phyloP scores from a whole-genome alignment of 345 rosid genomes.

The Rubroshorea leprosula region DNA sequence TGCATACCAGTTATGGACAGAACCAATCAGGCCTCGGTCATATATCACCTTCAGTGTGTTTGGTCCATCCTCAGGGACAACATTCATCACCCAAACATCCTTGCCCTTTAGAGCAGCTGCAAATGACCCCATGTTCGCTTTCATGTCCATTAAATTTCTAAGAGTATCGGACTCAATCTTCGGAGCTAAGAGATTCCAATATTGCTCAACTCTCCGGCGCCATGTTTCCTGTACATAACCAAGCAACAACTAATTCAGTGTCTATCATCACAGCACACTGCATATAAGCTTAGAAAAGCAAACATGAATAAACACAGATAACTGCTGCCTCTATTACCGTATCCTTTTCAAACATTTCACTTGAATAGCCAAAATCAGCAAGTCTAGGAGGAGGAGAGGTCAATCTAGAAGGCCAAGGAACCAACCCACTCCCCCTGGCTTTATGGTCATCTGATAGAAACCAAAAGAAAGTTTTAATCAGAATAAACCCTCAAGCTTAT shows the following conservation, averaged over 20 bases:
- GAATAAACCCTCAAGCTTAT: not conserved
- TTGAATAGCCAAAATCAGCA: slow-evolving; percentile 84
- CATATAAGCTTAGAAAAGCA: slow-evolving; percentile 11
- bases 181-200: slow-evolving; percentile 76
- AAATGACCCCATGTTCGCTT: slow-evolving; percentile 86
- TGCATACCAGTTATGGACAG: slow-evolving; percentile 73
- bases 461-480: slow-evolving; percentile 13
- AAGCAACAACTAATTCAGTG: slow-evolving; percentile 16
- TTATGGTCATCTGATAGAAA: slow-evolving; percentile 58
- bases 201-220: slow-evolving; percentile 65
- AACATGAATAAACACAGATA: not conserved
- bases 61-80: slow-evolving; percentile 69
- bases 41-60: slow-evolving; percentile 78
- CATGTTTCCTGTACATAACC: slow-evolving; percentile 55
- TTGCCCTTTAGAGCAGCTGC: slow-evolving; percentile 83
- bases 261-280: not conserved
- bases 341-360: slow-evolving; percentile 76
- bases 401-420: slow-evolving; percentile 96
- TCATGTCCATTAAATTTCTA: slow-evolving; percentile 98
- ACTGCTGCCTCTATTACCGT: slow-evolving; percentile 37
- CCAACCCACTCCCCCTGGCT: slow-evolving; percentile 82
- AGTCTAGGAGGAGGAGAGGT: slow-evolving; percentile 83
- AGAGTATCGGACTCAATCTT: slow-evolving; percentile 59
- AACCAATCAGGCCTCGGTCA: slow-evolving; percentile 82
- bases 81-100: slow-evolving; percentile 95